A percentile compares a stretch with the other conserved stretches of the same genome.
phyloP scores from a whole-genome alignment of 768 basidiomycete species.

The Fistulinella prunicolor region DNA sequence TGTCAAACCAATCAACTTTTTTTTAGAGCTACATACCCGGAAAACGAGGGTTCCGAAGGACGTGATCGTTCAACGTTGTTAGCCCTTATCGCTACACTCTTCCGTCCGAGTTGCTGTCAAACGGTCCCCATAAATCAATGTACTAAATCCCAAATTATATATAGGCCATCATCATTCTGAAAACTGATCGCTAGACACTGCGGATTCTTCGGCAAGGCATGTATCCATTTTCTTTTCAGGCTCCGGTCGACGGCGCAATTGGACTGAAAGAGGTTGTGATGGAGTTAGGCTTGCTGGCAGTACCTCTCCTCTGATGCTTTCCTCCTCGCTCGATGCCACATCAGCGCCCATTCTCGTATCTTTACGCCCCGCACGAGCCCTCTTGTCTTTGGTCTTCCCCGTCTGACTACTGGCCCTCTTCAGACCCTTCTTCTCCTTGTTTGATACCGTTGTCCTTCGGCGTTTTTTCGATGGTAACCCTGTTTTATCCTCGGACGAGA shows the following conservation, averaged over 20 bases:
- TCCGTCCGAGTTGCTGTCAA: background rate
- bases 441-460: constrained; percentile 19
- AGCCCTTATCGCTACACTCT: background rate
- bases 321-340: constrained; percentile 9
- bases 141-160: constrained; percentile 3
- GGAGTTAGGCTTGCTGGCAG: background rate
- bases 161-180: constrained; percentile 2
- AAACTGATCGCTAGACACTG: constrained; percentile 2
- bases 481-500: constrained; percentile 24
- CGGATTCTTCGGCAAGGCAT: constrained; percentile 6
- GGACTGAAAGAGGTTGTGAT: constrained; percentile 28
- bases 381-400: constrained; percentile 6
- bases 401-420: background rate
- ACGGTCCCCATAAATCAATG: background rate
- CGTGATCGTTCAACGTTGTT: no score
- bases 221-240: constrained; percentile 22
- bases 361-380: background rate
- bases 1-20: background rate
- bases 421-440: constrained; percentile 5
- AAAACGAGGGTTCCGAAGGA: constrained; percentile 10
- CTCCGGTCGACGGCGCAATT: constrained; percentile 43
- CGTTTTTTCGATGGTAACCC: constrained; percentile 34
- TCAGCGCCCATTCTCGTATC: background rate
- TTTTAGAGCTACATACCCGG: background rate
- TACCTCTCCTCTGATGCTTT: constrained; percentile 9